phyloP scores from a whole-genome alignment of 768 basidiomycete genomes.

The Terana coerulea region DNA sequence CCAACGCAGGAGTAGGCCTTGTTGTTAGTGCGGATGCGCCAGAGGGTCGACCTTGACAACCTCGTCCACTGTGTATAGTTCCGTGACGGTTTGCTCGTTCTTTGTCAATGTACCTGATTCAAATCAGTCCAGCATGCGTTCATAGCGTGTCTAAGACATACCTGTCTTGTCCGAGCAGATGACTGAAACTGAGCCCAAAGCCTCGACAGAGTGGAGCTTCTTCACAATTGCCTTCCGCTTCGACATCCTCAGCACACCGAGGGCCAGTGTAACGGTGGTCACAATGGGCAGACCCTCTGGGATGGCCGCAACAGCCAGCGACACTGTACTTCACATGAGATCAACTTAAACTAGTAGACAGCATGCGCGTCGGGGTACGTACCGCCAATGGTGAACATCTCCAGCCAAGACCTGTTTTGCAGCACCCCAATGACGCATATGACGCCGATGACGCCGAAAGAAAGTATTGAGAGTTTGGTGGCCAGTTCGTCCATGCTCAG shows the following conservation, averaged over 20 bases:
- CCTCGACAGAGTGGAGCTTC: constrained; percentile 92
- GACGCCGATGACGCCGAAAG: constrained; percentile 91
- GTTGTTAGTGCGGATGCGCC: constrained; percentile 32
- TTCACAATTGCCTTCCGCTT: constrained; percentile 96
- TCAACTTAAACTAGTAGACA: constrained; percentile 6
- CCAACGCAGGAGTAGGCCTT: constrained; percentile 59
- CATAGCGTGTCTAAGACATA: constrained; percentile 26
- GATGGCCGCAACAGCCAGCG: constrained; percentile 96
- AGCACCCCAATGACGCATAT: constrained; percentile 89
- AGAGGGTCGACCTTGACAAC: constrained; percentile 56
- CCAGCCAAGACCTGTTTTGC: constrained; percentile 86
- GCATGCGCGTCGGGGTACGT: constrained; percentile 21
- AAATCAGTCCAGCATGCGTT: not conserved
- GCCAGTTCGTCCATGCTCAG: constrained; percentile 96
- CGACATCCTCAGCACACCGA: constrained; percentile 92
- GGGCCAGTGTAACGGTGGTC: constrained; percentile 93
- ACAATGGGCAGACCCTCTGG: constrained; percentile 97
- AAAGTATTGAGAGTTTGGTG: constrained; percentile 82
- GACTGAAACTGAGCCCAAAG: constrained; percentile 92
- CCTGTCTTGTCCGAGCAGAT: constrained; percentile 98
- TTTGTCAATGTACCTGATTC: constrained; percentile 77
- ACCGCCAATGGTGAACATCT: constrained; percentile 99
- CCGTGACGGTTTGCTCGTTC: constrained; percentile 94
- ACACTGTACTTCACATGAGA: constrained; percentile 53
- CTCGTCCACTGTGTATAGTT: constrained; percentile 87